Evolutionary conservation across 2,329 filamentous ascomycete species (phyloP).

Genomic region (Akanthomyces dipterigenus): DNA sequence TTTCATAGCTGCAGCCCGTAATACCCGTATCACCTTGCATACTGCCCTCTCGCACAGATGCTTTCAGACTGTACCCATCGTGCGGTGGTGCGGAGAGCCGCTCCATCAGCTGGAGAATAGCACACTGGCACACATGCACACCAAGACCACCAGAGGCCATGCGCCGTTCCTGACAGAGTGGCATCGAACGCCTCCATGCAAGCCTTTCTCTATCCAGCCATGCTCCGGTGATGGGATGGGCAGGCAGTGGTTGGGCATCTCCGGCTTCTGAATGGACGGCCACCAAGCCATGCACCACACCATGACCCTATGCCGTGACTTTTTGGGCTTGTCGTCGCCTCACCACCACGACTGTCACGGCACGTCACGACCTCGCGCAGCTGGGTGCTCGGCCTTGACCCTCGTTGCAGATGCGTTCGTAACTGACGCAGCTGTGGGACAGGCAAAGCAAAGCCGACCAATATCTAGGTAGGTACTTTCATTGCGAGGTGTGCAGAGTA

Average conservation of each 20-base stretch:
- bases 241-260: conserved; percentile 2
- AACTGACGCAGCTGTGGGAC: conserved; percentile 1
- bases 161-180: conserved; percentile 9
- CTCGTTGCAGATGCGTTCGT: conserved; percentile 6
- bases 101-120: neutral
- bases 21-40: conserved; percentile 10
- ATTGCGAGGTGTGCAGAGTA: neutral
- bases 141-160: neutral
- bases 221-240: neutral
- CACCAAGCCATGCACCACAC: neutral
- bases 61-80: neutral
- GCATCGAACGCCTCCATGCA: conserved; percentile 7
- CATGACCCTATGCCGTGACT: neutral
- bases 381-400: neutral
- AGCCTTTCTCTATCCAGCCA: neutral
- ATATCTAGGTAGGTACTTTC: neutral
- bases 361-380: neutral
- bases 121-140: too few relatives aligned
- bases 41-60: neutral
- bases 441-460: neutral
- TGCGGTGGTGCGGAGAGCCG: neutral
- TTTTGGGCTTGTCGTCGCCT: neutral
- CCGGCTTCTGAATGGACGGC: neutral
- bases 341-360: neutral
- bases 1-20: neutral